Evolutionary conservation across 164 flowering plant genomes (phyloP).

Genomic region (Cinnamomum chago): DNA sequence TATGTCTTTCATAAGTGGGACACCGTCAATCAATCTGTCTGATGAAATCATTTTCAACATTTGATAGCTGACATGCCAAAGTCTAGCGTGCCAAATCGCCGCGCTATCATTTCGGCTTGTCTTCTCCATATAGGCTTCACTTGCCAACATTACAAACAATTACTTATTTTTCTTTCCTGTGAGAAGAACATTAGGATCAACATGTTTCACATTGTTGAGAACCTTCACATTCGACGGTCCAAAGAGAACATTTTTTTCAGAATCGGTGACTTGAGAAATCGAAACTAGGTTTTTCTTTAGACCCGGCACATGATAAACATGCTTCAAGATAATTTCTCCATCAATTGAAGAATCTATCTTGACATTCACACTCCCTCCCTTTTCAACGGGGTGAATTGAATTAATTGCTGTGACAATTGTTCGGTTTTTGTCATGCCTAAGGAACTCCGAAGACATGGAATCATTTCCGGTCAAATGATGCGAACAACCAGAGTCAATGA

Average conservation of each 20-base stretch:
- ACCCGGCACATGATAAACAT: slow-evolving; percentile 1
- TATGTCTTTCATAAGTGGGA: background rate
- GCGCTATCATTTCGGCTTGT: slow-evolving; percentile 1
- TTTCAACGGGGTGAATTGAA: too few relatives aligned
- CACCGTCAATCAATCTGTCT: background rate
- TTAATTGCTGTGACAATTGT: too few relatives aligned
- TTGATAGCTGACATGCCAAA: slow-evolving; percentile 1
- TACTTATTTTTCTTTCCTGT: background rate
- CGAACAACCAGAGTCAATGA: slow-evolving; percentile 1
- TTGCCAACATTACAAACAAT: background rate
- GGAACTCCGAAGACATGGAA: background rate
- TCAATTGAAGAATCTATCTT: too few relatives aligned
- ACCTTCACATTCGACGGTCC: background rate
- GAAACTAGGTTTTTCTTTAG: background rate
- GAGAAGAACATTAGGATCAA: background rate
- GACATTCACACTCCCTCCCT: too few relatives aligned
- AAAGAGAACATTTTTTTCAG: background rate
- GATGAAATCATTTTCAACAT: background rate
- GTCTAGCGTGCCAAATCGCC: background rate
- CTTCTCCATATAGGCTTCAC: slow-evolving; percentile 6
- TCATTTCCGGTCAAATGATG: background rate
- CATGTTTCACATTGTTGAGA: background rate
- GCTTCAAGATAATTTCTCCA: background rate
- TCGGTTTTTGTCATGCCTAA: too few relatives aligned
- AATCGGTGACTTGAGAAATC: background rate